Percentiles rank a stretch among this genome's conserved stretches.
Conservation (phyloP, 2,329 filamentous ascomycete genomes). For the Sclerotinia trifoliorum region DNA sequence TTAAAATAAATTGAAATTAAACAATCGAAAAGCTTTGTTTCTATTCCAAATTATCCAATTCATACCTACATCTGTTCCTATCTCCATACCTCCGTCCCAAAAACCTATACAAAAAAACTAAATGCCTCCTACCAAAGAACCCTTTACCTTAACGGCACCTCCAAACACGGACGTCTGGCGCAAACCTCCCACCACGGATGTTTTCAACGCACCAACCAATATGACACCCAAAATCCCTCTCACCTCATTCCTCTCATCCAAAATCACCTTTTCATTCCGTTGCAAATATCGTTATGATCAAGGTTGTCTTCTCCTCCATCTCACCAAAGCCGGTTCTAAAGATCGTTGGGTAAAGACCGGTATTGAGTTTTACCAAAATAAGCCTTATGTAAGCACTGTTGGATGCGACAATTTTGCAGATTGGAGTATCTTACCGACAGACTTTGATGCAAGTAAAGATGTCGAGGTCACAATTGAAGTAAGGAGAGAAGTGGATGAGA, state of each 20-base stretch:
- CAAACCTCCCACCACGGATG: slow-evolving; percentile 19
- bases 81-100: not conserved
- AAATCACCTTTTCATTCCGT: slow-evolving; percentile 7
- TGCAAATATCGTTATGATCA: slow-evolving; percentile 19
- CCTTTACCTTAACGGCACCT: slow-evolving; percentile 8
- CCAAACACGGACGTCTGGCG: slow-evolving; percentile 18
- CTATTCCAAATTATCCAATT: not conserved
- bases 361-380: slow-evolving; percentile 14
- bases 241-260: slow-evolving; percentile 6
- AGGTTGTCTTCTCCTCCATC: slow-evolving; percentile 17
- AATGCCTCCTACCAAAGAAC: slow-evolving; percentile 12
- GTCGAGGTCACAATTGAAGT: slow-evolving; percentile 16
- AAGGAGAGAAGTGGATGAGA: slow-evolving; percentile 11
- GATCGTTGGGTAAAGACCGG: slow-evolving; percentile 21
- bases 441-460: not conserved
- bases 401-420: slow-evolving; percentile 10
- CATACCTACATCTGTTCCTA: too few species aligned
- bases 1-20: not conserved
- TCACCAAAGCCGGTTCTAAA: not conserved
- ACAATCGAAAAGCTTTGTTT: not conserved
- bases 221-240: not conserved
- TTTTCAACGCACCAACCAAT: slow-evolving; percentile 16
- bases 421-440: slow-evolving; percentile 16
- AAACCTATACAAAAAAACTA: not conserved
- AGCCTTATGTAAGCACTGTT: slow-evolving; percentile 14